Evolutionary conservation across 768 basidiomycete genomes (phyloP).

Genomic region (Omphalotus guepiniiformis): DNA sequence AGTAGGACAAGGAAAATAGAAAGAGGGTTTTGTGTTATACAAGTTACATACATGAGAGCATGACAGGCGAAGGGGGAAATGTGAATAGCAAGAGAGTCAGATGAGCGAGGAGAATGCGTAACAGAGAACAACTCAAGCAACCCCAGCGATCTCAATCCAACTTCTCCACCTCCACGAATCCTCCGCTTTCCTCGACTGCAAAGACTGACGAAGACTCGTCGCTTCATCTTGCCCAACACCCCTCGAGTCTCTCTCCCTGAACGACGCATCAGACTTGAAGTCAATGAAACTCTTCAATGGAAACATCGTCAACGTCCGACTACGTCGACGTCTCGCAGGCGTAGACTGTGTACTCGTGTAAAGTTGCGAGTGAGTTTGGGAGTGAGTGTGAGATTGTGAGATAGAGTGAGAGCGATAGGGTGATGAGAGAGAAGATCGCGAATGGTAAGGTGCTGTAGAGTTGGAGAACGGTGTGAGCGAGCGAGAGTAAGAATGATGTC

Average conservation of each 20-base stretch:
- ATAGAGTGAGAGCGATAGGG: neutral
- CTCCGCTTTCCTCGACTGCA: neutral
- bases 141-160: neutral
- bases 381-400: neutral
- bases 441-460: neutral
- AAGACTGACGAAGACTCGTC: neutral
- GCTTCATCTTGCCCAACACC: neutral
- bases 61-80: no score
- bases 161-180: neutral
- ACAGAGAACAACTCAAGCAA: neutral
- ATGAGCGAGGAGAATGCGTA: neutral
- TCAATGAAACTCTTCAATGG: slow-evolving; percentile 8
- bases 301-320: slow-evolving; percentile 6
- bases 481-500: neutral
- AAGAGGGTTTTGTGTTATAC: no score
- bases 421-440: neutral
- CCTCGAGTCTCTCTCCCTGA: neutral
- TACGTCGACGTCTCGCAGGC: neutral
- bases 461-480: neutral
- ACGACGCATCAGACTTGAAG: neutral
- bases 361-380: neutral
- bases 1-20: neutral
- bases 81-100: neutral
- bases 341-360: neutral
- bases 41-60: no score